Evolutionary conservation across 768 basidiomycete genomes (phyloP).

Genomic region (Rhodotorula toruloides): DNA sequence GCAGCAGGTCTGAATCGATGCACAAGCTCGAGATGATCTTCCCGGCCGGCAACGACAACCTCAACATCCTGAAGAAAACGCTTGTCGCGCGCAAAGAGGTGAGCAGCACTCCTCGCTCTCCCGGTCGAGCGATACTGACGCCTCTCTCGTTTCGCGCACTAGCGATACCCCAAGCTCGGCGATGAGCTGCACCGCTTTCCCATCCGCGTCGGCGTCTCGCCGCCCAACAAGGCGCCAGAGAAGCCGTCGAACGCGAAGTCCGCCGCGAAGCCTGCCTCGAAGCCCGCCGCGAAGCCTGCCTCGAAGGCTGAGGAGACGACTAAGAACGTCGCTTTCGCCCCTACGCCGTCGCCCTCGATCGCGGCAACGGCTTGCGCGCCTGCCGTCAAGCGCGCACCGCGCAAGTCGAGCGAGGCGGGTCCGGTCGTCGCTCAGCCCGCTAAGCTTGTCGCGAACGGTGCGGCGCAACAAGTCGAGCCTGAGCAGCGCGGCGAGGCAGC

Average conservation of each 20-base stretch:
- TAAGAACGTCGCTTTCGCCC: neutral
- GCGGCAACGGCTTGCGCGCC: neutral
- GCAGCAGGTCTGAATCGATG: rapidly evolving
- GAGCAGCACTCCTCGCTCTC: neutral
- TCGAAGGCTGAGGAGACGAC: neutral
- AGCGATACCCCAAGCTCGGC: neutral
- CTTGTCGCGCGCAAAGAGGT: neutral
- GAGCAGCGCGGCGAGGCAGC: too few species aligned
- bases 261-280: neutral
- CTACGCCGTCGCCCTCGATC: neutral
- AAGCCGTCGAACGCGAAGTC: neutral
- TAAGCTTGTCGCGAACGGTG: neutral
- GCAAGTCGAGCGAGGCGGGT: conserved; percentile 6
- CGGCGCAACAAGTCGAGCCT: neutral
- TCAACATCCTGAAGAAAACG: neutral
- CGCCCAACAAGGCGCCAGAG: neutral
- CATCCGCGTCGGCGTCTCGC: too few species aligned
- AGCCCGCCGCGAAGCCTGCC: too few species aligned
- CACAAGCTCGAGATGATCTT: conserved; percentile 2
- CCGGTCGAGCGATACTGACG: neutral
- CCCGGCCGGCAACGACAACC: neutral
- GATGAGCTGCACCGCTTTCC: neutral
- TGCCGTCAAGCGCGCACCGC: neutral
- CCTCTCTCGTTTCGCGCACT: too few species aligned
- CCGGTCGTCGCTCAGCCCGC: neutral